These are phyloP conservation scores for Aspergillus amoenus DNA, from an alignment of 2,329 filamentous ascomycete species.

Conservation along the genomic window DNA sequence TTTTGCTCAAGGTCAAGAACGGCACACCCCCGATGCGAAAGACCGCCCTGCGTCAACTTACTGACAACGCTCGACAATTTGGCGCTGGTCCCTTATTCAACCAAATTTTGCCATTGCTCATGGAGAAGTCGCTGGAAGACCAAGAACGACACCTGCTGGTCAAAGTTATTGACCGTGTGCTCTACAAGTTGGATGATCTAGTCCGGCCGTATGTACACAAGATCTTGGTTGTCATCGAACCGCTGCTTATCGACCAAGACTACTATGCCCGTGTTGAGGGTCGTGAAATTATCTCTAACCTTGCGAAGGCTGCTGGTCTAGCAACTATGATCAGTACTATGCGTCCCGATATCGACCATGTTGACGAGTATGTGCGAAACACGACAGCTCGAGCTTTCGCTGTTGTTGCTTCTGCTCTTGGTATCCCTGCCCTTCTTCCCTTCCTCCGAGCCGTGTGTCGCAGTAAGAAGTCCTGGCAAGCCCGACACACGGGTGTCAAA, in stretches of 20 bases:
- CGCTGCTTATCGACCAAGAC: constrained; percentile 98
- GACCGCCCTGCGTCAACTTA: constrained; percentile 93
- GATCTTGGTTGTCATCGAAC: constrained; percentile 97
- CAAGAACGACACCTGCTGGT: constrained; percentile 97
- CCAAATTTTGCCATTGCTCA: constrained; percentile 91
- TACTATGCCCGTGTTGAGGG: constrained; percentile 98
- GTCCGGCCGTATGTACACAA: constrained; percentile 97
- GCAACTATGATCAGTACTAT: constrained; percentile 99
- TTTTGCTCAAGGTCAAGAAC: constrained; percentile 98
- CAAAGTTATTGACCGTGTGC: constrained; percentile 97
- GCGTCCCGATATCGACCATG: constrained; percentile 97
- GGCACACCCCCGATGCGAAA: constrained; percentile 98
- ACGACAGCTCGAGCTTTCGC: constrained; percentile 96
- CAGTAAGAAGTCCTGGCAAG: constrained; percentile 99
- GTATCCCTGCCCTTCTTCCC: constrained; percentile 90
- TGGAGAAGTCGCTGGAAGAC: constrained; percentile 97
- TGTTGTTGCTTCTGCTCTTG: constrained; percentile 92
- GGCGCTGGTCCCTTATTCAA: constrained; percentile 93
- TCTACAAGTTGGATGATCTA: constrained; percentile 97
- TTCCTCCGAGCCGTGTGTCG: constrained; percentile 94
- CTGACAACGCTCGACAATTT: constrained; percentile 95
- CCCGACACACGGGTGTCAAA: constrained; percentile 95
- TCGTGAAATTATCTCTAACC: constrained; percentile 97
- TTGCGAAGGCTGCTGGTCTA: constrained; percentile 92
- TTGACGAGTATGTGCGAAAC: constrained; percentile 97